phyloP scores from a whole-genome alignment of 192 early-diverging fungal species.

The Gryganskiella cystojenkinii region DNA sequence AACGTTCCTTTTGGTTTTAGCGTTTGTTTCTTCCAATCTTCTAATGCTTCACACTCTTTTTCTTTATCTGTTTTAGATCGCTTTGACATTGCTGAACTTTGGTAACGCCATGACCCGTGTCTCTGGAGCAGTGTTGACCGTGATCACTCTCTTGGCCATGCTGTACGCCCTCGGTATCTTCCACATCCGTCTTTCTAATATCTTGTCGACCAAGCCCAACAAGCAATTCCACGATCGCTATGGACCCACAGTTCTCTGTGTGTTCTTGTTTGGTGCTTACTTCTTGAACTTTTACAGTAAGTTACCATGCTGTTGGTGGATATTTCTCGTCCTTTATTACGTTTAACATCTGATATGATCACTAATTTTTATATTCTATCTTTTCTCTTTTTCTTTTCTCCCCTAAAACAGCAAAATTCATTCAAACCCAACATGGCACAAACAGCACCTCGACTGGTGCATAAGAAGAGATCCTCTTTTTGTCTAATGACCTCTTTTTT shows the following conservation, averaged over 20 bases:
- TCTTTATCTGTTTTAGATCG: conserved; percentile 15
- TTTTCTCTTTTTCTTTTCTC: background rate
- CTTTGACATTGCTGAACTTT: conserved; percentile 76
- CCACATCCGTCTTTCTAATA: conserved; percentile 78
- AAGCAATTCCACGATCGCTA: conserved; percentile 80
- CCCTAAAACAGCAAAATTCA: conserved; percentile 30
- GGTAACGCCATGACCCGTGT: conserved; percentile 74
- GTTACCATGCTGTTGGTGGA: background rate
- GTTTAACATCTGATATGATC: background rate
- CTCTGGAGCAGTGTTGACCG: conserved; percentile 63
- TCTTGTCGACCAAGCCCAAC: conserved; percentile 68
- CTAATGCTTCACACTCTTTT: background rate
- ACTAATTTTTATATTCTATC: background rate
- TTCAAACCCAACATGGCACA: conserved; percentile 2
- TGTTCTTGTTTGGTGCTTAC: conserved; percentile 66
- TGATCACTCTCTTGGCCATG: conserved; percentile 79
- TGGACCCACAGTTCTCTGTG: conserved; percentile 78
- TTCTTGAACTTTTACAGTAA: conserved; percentile 55
- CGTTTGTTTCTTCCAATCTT: conserved; percentile 57
- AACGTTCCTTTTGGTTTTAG: too few relatives aligned
- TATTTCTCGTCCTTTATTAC: background rate
- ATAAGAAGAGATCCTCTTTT: background rate
- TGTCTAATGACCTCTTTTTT: conserved; percentile 1
- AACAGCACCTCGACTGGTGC: background rate
- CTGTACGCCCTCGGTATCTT: conserved; percentile 80